Percentiles rank a stretch among this genome's conserved stretches.
These are phyloP conservation scores for Hymenoscyphus fraxineus DNA, from an alignment of 2,329 filamentous ascomycete species.

Conservation along the genomic window DNA sequence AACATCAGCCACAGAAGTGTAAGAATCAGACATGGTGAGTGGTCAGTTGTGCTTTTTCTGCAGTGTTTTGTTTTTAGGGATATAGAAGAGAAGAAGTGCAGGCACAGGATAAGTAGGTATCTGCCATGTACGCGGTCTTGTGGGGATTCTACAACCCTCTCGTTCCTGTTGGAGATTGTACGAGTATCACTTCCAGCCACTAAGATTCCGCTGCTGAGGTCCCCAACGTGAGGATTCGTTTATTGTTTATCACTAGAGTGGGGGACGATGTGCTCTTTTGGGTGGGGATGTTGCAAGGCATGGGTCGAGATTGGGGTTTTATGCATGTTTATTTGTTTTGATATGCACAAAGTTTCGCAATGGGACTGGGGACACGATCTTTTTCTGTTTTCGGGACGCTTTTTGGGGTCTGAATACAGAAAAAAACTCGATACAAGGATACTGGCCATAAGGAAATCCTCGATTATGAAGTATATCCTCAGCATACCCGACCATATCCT, in stretches of 20 bases:
- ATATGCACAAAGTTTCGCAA: neutral
- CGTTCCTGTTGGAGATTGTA: neutral
- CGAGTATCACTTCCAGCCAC: neutral
- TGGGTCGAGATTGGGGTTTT: neutral
- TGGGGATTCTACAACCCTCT: neutral
- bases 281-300: neutral
- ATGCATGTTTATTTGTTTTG: neutral
- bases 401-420: neutral
- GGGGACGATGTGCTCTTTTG: neutral
- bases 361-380: neutral
- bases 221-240: neutral
- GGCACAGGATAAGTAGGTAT: neutral
- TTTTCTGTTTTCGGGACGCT: neutral
- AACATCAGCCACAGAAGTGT: constrained; percentile 16
- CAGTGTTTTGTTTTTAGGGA: neutral
- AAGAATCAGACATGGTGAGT: constrained; percentile 19
- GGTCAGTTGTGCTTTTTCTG: neutral
- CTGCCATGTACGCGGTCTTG: neutral
- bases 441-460: too few relatives aligned
- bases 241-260: neutral
- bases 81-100: neutral
- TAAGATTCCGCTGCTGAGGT: neutral
- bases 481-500: too few relatives aligned
- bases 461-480: too few relatives aligned
- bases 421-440: too few relatives aligned